A percentile compares a stretch with the other conserved stretches of the same genome.
These are phyloP conservation scores for Apiospora aurea DNA, from an alignment of 2,329 filamentous ascomycete genomes.

Conservation along the genomic window DNA sequence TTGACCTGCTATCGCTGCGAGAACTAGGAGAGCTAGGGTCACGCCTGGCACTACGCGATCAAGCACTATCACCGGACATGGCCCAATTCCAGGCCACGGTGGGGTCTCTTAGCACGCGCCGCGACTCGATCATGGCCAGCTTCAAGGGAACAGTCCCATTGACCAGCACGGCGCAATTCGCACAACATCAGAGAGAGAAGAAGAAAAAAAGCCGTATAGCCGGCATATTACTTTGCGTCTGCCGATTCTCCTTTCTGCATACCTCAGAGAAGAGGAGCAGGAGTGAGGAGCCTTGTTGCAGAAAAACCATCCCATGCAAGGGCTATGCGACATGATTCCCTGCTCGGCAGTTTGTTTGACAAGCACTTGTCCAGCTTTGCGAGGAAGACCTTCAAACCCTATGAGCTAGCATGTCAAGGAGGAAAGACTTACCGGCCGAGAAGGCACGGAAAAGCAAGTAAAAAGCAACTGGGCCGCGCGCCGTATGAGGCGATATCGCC, in stretches of 20 bases:
- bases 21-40: background rate
- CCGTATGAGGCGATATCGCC: conserved; percentile 18
- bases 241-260: background rate
- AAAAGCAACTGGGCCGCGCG: background rate
- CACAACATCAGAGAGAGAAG: too few species aligned
- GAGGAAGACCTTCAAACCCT: background rate
- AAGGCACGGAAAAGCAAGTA: background rate
- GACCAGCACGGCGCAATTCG: conserved; percentile 4
- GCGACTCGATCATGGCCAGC: conserved; percentile 10
- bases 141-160: background rate
- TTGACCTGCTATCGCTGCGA: background rate
- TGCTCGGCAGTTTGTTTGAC: background rate
- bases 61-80: conserved; percentile 13
- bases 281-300: background rate
- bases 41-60: conserved; percentile 10
- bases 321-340: background rate
- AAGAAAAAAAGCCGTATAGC: background rate
- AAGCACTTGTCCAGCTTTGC: background rate
- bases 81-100: background rate
- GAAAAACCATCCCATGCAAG: background rate
- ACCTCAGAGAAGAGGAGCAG: background rate
- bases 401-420: background rate
- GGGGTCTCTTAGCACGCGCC: background rate
- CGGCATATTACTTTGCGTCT: background rate
- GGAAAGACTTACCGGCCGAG: conserved; percentile 1